Evolutionary conservation across 768 basidiomycete genomes (phyloP), one percentile per base, ranked within the genome.

Genomic region (Tulasnella calospora): DNA sequence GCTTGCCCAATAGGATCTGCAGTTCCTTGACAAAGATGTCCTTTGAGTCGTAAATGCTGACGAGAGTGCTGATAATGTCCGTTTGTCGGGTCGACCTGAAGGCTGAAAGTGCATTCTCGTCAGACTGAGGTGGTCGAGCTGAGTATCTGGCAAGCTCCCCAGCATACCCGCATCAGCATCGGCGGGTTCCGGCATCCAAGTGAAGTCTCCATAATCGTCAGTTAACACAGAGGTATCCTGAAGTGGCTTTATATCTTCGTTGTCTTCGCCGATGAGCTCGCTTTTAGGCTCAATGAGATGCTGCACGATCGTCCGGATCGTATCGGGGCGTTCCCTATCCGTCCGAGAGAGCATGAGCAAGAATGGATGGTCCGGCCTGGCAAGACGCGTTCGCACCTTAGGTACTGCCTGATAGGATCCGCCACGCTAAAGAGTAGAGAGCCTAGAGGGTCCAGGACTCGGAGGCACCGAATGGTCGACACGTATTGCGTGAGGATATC

Each of bases 11-110:
- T 4, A 98, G 86, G 0, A 95, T 91, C 83, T 99, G 98, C 41
- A 99, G 86, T 83, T 99, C 98, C 83, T 95, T 97, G 81, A 99
- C 90, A 82, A 99, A 98, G 12, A 98, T 89, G 81, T 98, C 98
- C 82, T 95, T 94, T 2, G 96, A 96, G 83, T 98, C 96, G 81
- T 98, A 99, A 81, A 99, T 99, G 83, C 94, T 95, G 81, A 99
- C 96, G 0, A 99, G 90, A 0, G 97, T 97, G 83, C 94, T 96
- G 82, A 99, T 92, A 79, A 99, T 91, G 82, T 99, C 98, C 81
- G 93, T 93, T 0, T 94, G 91, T 83, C 94, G 96, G 82, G 92
- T 96, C 1, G 94, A 90, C 46, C 95, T 89, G 86, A 98, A 99
- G 80, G 96, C 97, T 96, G 84, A n/a, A 35, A 19, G 27, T 0